A percentile compares a stretch with the other conserved stretches of the same genome.
Conservation (phyloP, 257 asterid species). For the Jaltomata sinuosa region DNA sequence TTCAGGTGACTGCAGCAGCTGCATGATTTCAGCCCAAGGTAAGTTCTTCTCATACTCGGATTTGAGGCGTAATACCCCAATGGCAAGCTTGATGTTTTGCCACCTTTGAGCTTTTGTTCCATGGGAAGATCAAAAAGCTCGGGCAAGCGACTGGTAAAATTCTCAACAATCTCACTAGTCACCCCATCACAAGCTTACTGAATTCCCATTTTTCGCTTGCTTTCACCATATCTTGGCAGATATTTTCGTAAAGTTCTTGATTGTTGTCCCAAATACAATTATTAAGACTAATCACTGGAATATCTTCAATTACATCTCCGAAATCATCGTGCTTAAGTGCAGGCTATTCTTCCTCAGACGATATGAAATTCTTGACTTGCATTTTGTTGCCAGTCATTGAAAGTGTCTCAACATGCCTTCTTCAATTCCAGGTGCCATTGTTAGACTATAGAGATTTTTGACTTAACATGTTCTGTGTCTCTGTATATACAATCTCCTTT, state of each 20-base stretch:
- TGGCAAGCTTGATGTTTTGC: constrained; percentile 3
- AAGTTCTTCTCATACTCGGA: constrained; percentile 11
- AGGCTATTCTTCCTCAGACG: constrained; percentile 18
- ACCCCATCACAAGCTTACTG: constrained; percentile 17
- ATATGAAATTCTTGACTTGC: constrained; percentile 10
- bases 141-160: background rate
- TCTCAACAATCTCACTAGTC: background rate
- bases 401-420: constrained; percentile 11
- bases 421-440: constrained; percentile 10
- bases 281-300: constrained; percentile 7
- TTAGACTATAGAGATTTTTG: background rate
- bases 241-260: background rate
- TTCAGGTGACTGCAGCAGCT: constrained; percentile 16
- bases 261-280: background rate
- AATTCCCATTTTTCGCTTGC: constrained; percentile 18
- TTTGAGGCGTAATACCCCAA: constrained; percentile 14
- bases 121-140: constrained; percentile 13
- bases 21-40: constrained; percentile 22
- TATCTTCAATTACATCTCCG: constrained; percentile 1
- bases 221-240: constrained; percentile 11
- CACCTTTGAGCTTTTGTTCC: constrained; percentile 19
- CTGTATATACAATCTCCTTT: background rate
- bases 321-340: constrained; percentile 1
- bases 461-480: background rate
- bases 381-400: background rate